Evolutionary conservation across 345 rosid genomes (phyloP), one percentile per base, ranked within the genome.

Genomic region (Linum lewisii): DNA sequence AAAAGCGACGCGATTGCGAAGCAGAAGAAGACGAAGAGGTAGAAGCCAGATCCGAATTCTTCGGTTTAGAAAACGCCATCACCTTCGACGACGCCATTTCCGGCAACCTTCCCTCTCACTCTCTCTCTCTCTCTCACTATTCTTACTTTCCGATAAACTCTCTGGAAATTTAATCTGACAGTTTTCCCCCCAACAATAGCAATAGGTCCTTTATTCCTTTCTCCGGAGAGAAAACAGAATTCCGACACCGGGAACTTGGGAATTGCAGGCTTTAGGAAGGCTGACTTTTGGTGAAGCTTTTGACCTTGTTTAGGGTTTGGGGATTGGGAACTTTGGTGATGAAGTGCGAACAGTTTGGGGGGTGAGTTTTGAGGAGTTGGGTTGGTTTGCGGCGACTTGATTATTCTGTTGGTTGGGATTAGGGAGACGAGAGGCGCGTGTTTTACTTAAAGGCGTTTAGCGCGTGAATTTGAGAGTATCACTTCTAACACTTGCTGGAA

Each of bases 51-150:
- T 82, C 91, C 86, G 82, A 77, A 25, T 71, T 82, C 72, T 78
- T 72, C 56, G 91, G 70, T 50, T 58, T 81, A 6, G 94, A 77
- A 60, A 90, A 75, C 63, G 85, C 68, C 79, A 86, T 83, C 54
- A 75, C 68, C 75, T 81, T 79, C 36, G 81, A 81, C 60, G 97
- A 77, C 79, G 86, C 81, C 88, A 84, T 84, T 64, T 60, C 42
- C 65, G 72, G 42, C 16, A 22, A 21, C 16, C 47, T 24, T 24
- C 42, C n/a, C 52, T 21, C 47, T 60, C 51, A 21, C 37, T 51
- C n/a, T n/a, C n/a, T n/a, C n/a, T n/a, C n/a, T n/a, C n/a, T 23
- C 52, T 21, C 47, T 60, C 51, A 21, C 37, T 51, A 54, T 23
- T 21, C 26, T 21, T 2, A 51, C 55, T 51, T 51, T 51, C 24